These are phyloP conservation scores for Salix purpurea DNA, from an alignment of 345 rosid genomes.

Conservation along the genomic window DNA sequence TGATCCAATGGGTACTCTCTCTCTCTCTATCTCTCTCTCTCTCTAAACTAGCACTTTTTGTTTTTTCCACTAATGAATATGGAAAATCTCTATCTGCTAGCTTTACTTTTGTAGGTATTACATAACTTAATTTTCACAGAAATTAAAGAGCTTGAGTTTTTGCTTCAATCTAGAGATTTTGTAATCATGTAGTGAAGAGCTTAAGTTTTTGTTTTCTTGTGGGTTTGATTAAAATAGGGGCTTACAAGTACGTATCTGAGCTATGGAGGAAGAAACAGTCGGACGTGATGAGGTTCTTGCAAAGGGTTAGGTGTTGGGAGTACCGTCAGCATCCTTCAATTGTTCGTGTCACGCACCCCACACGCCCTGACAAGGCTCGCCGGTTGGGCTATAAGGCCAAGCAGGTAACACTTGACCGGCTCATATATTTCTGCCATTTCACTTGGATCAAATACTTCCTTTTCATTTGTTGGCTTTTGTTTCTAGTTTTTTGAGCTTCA, in stretches of 20 bases:
- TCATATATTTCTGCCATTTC: too few species aligned
- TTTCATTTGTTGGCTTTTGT: too few species aligned
- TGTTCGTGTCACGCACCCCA: constrained; percentile 77
- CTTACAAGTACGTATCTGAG: constrained; percentile 94
- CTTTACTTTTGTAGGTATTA: neutral
- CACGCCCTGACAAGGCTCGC: constrained; percentile 98
- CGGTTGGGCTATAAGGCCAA: constrained; percentile 95
- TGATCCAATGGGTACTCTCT: constrained; percentile 14
- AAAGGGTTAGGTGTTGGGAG: constrained; percentile 99
- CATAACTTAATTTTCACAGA: neutral
- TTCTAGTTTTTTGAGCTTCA: too few species aligned
- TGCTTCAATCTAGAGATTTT: neutral
- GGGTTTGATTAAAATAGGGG: constrained; percentile 43
- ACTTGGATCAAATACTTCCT: too few species aligned
- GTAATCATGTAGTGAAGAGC: neutral
- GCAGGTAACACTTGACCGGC: constrained; percentile 45
- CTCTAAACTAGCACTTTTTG: neutral
- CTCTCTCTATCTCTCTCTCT: neutral
- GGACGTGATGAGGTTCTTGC: constrained; percentile 95
- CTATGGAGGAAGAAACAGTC: constrained; percentile 99
- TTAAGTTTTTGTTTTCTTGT: neutral
- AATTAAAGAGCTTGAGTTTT: neutral
- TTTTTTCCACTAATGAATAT: neutral
- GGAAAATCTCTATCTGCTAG: neutral
- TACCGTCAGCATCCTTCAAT: constrained; percentile 94